Evolutionary conservation across 1,284 basidiomycete genomes (phyloP).

Genomic region (Albatrellus sp.): DNA sequence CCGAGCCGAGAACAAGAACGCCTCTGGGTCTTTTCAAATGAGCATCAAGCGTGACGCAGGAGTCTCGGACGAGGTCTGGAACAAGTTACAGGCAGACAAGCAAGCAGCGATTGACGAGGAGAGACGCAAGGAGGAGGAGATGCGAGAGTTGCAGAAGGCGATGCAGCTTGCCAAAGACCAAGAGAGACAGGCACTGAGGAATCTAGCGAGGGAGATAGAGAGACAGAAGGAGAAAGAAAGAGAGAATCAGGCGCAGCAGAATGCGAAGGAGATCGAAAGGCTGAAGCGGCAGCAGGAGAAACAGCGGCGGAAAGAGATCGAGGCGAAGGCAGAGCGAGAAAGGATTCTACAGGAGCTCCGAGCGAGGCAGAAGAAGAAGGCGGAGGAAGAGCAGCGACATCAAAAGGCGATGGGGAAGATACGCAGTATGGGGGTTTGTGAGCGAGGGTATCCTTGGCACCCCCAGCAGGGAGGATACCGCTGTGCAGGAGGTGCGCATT

Average conservation of each 20-base stretch:
- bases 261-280: no score
- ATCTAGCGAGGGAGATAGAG: no score
- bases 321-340: no score
- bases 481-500: constrained; percentile 44
- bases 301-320: no score
- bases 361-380: background rate
- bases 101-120: constrained; percentile 1
- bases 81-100: constrained; percentile 27
- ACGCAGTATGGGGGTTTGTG: constrained; percentile 38
- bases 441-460: constrained; percentile 40
- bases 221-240: no score
- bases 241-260: no score
- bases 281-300: no score
- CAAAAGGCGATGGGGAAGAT: constrained; percentile 22
- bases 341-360: no score
- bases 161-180: no score
- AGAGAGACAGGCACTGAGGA: no score
- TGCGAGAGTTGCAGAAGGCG: constrained; percentile 7
- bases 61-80: constrained; percentile 32
- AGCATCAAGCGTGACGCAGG: constrained; percentile 25
- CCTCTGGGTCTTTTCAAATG: no score
- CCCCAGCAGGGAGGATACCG: constrained; percentile 31
- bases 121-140: background rate
- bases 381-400: constrained; percentile 1
- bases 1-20: no score